Conservation (phyloP, 2,329 filamentous ascomycete genomes). For the Geosmithia morbida region DNA sequence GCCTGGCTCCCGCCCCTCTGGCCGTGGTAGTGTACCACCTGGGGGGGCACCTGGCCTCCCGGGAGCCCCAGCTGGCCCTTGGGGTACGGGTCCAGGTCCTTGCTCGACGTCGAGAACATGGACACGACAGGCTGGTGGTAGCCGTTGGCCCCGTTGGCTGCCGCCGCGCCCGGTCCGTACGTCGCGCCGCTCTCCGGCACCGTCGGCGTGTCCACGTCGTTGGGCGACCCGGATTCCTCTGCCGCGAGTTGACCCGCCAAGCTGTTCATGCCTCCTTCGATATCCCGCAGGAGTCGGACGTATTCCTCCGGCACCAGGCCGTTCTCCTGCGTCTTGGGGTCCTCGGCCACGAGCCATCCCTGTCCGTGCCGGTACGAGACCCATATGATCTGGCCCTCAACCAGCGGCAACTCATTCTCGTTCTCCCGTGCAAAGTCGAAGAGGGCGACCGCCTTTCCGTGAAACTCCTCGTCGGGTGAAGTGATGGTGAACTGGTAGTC, state of each 20-base stretch:
- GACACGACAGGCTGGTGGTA: constrained; percentile 55
- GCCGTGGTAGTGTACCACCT: constrained; percentile 54
- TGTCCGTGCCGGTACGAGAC: constrained; percentile 93
- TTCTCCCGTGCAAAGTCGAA: constrained; percentile 95
- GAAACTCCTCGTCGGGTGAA: constrained; percentile 93
- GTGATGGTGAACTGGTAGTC: constrained; percentile 94
- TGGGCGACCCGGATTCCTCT: constrained; percentile 36
- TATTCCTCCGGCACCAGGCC: constrained; percentile 95
- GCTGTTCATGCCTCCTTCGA: constrained; percentile 76
- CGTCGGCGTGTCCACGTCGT: constrained; percentile 45
- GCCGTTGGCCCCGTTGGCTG: constrained; percentile 37
- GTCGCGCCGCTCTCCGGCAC: constrained; percentile 29
- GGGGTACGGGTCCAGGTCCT: constrained; percentile 53
- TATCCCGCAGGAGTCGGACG: constrained; percentile 80
- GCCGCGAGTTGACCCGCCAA: constrained; percentile 42
- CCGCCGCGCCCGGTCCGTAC: constrained; percentile 29
- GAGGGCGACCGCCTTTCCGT: constrained; percentile 86
- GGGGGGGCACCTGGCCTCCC: constrained; percentile 46
- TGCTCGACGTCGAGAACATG: constrained; percentile 56
- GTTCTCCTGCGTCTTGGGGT: constrained; percentile 86
- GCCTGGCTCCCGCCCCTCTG: constrained; percentile 53
- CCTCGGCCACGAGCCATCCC: constrained; percentile 93
- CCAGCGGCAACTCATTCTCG: constrained; percentile 84
- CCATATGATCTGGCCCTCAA: constrained; percentile 91
- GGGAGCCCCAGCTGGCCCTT: constrained; percentile 49